Evolutionary conservation across 345 rosid genomes (phyloP).

Genomic region (Salix koriyanagi): DNA sequence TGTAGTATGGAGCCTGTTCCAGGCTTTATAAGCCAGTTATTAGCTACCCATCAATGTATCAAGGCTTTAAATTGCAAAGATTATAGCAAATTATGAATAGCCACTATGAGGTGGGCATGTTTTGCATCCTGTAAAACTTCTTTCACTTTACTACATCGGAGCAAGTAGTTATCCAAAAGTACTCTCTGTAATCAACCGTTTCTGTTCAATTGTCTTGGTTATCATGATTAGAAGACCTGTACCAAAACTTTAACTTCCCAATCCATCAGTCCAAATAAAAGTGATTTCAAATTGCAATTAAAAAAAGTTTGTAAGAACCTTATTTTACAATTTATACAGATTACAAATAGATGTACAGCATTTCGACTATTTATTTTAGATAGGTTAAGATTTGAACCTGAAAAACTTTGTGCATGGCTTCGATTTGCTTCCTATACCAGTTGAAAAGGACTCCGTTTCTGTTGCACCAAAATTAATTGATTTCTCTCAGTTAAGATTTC

Average conservation of each 20-base stretch:
- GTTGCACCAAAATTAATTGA: slow-evolving; percentile 70
- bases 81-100: slow-evolving; percentile 11
- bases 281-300: slow-evolving; percentile 28
- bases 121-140: slow-evolving; percentile 39
- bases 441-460: slow-evolving; percentile 71
- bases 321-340: slow-evolving; percentile 26
- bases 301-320: slow-evolving; percentile 14
- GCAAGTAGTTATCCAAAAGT: slow-evolving; percentile 41
- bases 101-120: slow-evolving; percentile 19
- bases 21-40: slow-evolving; percentile 9
- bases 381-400: slow-evolving; percentile 81
- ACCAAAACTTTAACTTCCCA: slow-evolving; percentile 55
- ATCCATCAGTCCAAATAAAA: slow-evolving; percentile 57
- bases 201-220: slow-evolving; percentile 49
- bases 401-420: slow-evolving; percentile 98
- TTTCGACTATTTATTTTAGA: slow-evolving; percentile 50
- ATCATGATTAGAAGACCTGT: slow-evolving; percentile 62
- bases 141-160: slow-evolving; percentile 41
- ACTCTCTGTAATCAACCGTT: slow-evolving; percentile 38
- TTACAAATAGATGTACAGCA: slow-evolving; percentile 37
- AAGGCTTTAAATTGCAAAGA: slow-evolving; percentile 17
- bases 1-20: not conserved
- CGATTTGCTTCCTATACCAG: slow-evolving; percentile 94
- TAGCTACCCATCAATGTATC: slow-evolving; percentile 9
- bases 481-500: slow-evolving; percentile 50